phyloP scores from a whole-genome alignment of 768 basidiomycete species.

The Phylloporus arenicola region DNA sequence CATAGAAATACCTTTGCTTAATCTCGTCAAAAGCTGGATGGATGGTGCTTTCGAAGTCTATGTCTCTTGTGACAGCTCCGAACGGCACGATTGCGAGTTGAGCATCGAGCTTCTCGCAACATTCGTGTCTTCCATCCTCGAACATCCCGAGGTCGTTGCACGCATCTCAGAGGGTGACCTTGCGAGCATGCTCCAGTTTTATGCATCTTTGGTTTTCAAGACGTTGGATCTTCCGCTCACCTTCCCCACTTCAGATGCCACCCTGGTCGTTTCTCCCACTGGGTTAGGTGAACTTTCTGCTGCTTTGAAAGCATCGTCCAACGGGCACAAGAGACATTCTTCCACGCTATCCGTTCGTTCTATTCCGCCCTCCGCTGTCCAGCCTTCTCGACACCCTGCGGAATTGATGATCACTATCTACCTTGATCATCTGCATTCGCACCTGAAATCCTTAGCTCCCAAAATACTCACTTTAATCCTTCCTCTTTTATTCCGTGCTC shows the following conservation, averaged over 20 bases:
- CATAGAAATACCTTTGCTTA: conserved; percentile 53
- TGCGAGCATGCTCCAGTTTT: conserved; percentile 53
- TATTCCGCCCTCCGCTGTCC: conserved; percentile 31
- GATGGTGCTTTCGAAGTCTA: conserved; percentile 56
- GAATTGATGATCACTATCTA: conserved; percentile 62
- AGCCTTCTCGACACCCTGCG: conserved; percentile 43
- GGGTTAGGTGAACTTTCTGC: conserved; percentile 29
- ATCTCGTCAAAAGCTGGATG: conserved; percentile 61
- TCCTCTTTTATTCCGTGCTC: conserved; percentile 67
- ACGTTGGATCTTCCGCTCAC: conserved; percentile 36
- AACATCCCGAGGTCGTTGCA: conserved; percentile 48
- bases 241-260: conserved; percentile 12
- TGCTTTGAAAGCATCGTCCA: conserved; percentile 16
- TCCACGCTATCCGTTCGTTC: conserved; percentile 55
- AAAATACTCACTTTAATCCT: conserved; percentile 50
- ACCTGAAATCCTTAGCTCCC: conserved; percentile 55
- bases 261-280: conserved; percentile 25
- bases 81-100: conserved; percentile 56
- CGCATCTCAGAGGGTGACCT: conserved; percentile 58
- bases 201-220: conserved; percentile 52
- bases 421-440: conserved; percentile 55
- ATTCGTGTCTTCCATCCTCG: conserved; percentile 50
- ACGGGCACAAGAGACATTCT: conserved; percentile 52
- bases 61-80: conserved; percentile 31
- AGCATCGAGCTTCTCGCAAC: conserved; percentile 56